These are phyloP conservation scores for Lactarius evosmus DNA, from an alignment of 768 basidiomycete genomes.

Conservation along the genomic window DNA sequence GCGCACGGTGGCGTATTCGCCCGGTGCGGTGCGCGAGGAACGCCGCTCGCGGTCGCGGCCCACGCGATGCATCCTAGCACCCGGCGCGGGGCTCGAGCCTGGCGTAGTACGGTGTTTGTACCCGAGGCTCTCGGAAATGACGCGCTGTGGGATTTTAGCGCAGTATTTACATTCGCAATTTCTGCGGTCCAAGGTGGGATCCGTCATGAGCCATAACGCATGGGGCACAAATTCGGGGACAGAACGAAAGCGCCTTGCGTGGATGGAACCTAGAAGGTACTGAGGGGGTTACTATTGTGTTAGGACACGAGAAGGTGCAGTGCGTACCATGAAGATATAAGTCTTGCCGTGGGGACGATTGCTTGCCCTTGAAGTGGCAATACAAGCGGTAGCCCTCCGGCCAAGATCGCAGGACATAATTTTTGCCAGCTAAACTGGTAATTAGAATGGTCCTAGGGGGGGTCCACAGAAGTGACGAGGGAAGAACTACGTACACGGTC, in stretches of 20 bases:
- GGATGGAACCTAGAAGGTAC: constrained; percentile 38
- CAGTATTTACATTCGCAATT: constrained; percentile 80
- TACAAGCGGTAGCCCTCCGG: constrained; percentile 68
- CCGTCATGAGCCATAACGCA: constrained; percentile 70
- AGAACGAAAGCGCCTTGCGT: constrained; percentile 63
- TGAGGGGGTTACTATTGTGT: background rate
- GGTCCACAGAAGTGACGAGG: background rate
- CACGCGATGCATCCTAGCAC: constrained; percentile 20
- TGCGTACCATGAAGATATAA: constrained; percentile 72
- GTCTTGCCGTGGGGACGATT: constrained; percentile 58
- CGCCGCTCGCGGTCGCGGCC: constrained; percentile 22
- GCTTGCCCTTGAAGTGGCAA: constrained; percentile 70
- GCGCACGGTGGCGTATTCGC: constrained; percentile 44
- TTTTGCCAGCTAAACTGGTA: constrained; percentile 42
- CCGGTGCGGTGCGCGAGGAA: constrained; percentile 19
- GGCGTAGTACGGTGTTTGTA: constrained; percentile 34
- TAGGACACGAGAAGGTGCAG: background rate
- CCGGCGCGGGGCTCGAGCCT: constrained; percentile 6
- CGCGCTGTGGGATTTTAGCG: constrained; percentile 60
- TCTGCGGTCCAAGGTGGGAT: constrained; percentile 43
- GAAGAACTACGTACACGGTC: constrained; percentile 45
- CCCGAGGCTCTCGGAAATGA: constrained; percentile 62
- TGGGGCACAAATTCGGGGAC: constrained; percentile 85
- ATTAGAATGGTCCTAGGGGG: background rate
- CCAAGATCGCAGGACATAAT: constrained; percentile 61